A percentile compares a stretch with the other conserved stretches of the same genome.
phyloP scores from a whole-genome alignment of 73 alveolate species.

The Tetrahymena thermophila region DNA sequence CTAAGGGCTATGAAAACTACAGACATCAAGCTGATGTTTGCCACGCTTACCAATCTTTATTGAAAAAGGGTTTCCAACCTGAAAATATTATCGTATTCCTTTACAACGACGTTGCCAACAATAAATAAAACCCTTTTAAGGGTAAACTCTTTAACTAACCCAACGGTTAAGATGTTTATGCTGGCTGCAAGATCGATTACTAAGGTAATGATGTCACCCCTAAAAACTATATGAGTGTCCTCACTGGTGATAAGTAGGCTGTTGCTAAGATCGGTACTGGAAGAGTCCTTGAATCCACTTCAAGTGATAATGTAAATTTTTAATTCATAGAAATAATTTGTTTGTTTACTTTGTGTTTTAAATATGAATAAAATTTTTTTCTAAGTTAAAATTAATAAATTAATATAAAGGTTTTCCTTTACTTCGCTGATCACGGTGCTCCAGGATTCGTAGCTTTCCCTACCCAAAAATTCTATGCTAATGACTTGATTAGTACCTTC shows the following conservation, averaged over 20 bases:
- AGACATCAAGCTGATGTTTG: constrained; percentile 98
- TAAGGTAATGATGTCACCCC: constrained; percentile 85
- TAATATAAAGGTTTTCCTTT: constrained; percentile 46
- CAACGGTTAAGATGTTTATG: constrained; percentile 87
- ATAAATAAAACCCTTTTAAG: constrained; percentile 75
- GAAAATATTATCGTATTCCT: constrained; percentile 85
- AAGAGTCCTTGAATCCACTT: not conserved
- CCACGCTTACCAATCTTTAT: constrained; percentile 91
- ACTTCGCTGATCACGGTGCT: constrained; percentile 96
- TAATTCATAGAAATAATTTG: no score
- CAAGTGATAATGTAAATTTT: not conserved
- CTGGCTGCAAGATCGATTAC: constrained; percentile 91
- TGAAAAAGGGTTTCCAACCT: constrained; percentile 76
- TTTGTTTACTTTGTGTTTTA: no score
- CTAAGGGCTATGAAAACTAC: constrained; percentile 91
- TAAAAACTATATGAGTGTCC: constrained; percentile 72
- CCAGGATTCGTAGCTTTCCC: constrained; percentile 89
- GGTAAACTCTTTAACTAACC: constrained; percentile 95
- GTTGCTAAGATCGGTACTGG: not conserved
- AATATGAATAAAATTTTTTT: no score
- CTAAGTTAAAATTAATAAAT: not conserved
- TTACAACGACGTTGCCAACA: constrained; percentile 90
- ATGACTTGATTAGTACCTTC: constrained; percentile 69
- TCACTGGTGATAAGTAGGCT: not conserved
- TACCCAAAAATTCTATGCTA: constrained; percentile 59